Conservation (phyloP, 345 rosid genomes). For the Lepidium africanum region DNA sequence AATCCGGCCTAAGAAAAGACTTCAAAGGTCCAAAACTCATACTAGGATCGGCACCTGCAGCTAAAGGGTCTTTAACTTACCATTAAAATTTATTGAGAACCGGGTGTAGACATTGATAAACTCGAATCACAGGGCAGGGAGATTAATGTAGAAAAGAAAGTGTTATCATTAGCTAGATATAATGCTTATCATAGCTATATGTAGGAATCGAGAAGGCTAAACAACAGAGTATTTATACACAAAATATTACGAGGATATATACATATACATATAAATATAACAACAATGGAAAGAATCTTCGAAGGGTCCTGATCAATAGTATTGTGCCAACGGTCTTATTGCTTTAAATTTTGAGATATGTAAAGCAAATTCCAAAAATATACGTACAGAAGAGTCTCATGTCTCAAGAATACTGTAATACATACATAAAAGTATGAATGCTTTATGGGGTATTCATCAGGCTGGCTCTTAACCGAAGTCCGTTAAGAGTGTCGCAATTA, state of each 20-base stretch:
- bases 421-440: not conserved
- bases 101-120: not conserved
- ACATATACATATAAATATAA: not conserved
- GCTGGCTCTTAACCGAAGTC: conserved; percentile 16
- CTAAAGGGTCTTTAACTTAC: not conserved
- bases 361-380: not conserved
- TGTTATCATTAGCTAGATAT: not conserved
- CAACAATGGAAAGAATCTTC: not conserved
- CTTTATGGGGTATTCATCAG: not conserved
- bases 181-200: not conserved
- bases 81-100: not conserved
- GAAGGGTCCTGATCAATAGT: not conserved
- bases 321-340: not conserved
- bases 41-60: too few relatives aligned
- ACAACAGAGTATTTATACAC: not conserved
- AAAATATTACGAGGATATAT: not conserved
- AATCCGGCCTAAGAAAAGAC: too few relatives aligned
- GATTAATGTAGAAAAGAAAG: not conserved
- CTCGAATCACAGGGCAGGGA: not conserved
- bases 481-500: conserved; percentile 23
- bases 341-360: not conserved
- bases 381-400: not conserved
- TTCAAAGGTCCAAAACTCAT: too few relatives aligned
- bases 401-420: not conserved
- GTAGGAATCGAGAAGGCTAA: not conserved